Evolutionary conservation across 805 yeast genomes (phyloP), one percentile per base, ranked within the genome.

Genomic region (Blastobotrys terrestris): DNA sequence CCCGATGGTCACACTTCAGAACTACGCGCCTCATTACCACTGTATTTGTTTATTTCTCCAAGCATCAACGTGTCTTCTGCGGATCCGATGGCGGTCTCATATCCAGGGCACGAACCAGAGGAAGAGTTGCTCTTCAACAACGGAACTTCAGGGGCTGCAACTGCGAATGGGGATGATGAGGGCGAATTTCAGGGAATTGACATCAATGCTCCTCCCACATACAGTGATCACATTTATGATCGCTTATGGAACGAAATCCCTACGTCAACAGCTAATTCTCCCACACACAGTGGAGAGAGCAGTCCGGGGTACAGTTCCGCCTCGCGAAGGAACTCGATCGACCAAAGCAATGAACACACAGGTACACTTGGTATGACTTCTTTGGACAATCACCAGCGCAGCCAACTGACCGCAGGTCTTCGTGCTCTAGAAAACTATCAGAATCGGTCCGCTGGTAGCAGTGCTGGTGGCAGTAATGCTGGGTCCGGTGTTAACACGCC

Each of bases 1-100:
- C 85, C 95, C 0, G 97, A 90, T 67, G 96, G 96, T 2, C 98
- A 92, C 64, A 83, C 85, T 2, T 88, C 97, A 0, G 97, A 91
- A 67, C 73, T 92, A 49, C 75, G 98, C 31, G 97, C 97, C 0
- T 85, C 97, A 0, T 72, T 92, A 57, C 98, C 98, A 0, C 75
- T 92, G 2, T 78, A 77, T 26, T 67, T 88, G 35, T 87, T 85
- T 67, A 84, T 89, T 21, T 79, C 85, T 3, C 97, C 98, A 4
- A 86, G 87, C 66, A 86, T 94, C 3, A 79, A 92, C 0, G 74
- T 92, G 15, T 73, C 79, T 15, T 83, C 85, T 1, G 43, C 72
- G 67, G 56, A 60, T 50, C 60, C 62, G n/a, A 55, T 60, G 3
- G 49, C 46, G 18, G 22, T 56, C 11, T 31, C 31, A 3, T 42